Base-by-base conservation (phyloP, 129 eudicot genomes). In the Oenanthe sinensis region DNA sequence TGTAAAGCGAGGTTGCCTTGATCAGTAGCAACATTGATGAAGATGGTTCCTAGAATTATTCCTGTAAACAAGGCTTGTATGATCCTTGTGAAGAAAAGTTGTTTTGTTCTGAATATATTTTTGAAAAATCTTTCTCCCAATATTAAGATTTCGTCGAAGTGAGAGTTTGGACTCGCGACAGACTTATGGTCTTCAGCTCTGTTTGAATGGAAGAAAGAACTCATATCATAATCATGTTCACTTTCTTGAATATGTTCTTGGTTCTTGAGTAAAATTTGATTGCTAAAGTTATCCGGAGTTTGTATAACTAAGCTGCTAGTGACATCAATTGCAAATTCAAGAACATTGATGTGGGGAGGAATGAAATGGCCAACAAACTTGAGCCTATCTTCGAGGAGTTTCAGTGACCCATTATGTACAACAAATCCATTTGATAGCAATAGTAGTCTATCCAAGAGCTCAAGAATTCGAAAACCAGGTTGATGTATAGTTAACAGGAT, bases 271-370 rank as follows among this genome's bases (percentile, higher is more conserved):
- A 46, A n/a, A 65, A 65, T 60, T 36, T 37, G 50, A 62, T 49
- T 39, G 71, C 30, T 6, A 78, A 13, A 77, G 60, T 81, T 8
- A 30, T 75, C 81, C 0, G 89, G 65, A 50, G 87, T 84, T 78
- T 84, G 87, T 63, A 77, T 81, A 69, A 49, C 50, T 48, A 87
- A 65, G 79, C 82, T 90, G 74, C 84, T 82, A 12, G 85, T 76
- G 63, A 90, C 87, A 71, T 92, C 92, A 42, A 95, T 92, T 76
- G 97, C 92, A 72, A 85, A 95, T 78, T 95, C 99, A n/a, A 95
- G 97, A 68, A 95, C 94, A 80, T 95, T 92, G 82, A 92, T 84
- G 62, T 84, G 96, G 22, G 83, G 81, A 3, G 97, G 99, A 48
- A 95, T 88, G 47, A 47, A 77, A 63, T 87, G 86, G 42, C 96